These are phyloP conservation scores for Hypholoma fasciculare DNA, from an alignment of 768 basidiomycete genomes.

Conservation along the genomic window DNA sequence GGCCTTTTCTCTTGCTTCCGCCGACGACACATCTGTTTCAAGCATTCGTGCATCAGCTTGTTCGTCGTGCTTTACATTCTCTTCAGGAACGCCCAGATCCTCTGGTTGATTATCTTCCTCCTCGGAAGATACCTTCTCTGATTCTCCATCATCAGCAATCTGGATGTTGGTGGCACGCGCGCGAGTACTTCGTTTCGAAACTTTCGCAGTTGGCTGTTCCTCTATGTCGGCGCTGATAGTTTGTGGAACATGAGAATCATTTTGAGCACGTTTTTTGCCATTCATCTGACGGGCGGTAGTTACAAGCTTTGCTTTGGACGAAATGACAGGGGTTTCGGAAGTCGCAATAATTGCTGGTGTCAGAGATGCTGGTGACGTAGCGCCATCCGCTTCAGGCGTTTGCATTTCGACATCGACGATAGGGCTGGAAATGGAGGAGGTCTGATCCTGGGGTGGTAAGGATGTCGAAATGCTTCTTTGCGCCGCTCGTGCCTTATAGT, in stretches of 20 bases:
- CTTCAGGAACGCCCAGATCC: neutral
- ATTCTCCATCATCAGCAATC: slow-evolving; percentile 17
- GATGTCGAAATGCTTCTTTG: slow-evolving; percentile 2
- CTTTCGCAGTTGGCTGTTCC: neutral
- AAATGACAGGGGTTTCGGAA: neutral
- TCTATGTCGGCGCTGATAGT: neutral
- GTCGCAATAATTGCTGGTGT: neutral
- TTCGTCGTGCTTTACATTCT: neutral
- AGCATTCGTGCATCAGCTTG: neutral
- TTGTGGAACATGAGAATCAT: neutral
- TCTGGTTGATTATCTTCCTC: slow-evolving; percentile 1
- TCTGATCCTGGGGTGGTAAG: slow-evolving; percentile 5
- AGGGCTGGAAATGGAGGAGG: slow-evolving; percentile 6
- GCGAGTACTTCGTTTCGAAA: neutral
- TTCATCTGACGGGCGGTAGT: neutral
- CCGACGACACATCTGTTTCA: neutral
- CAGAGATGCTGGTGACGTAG: neutral
- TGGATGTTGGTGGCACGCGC: slow-evolving; percentile 2
- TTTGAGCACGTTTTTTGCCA: neutral
- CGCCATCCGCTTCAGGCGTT: slow-evolving; percentile 10
- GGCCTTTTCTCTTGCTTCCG: slow-evolving; percentile 9
- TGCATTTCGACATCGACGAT: slow-evolving; percentile 17
- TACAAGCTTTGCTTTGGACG: neutral
- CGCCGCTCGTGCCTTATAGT: slow-evolving; percentile 4
- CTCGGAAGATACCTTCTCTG: slow-evolving; percentile 14